Evolutionary conservation across 768 basidiomycete genomes (phyloP).

Genomic region (Phanerochaete carnosa): DNA sequence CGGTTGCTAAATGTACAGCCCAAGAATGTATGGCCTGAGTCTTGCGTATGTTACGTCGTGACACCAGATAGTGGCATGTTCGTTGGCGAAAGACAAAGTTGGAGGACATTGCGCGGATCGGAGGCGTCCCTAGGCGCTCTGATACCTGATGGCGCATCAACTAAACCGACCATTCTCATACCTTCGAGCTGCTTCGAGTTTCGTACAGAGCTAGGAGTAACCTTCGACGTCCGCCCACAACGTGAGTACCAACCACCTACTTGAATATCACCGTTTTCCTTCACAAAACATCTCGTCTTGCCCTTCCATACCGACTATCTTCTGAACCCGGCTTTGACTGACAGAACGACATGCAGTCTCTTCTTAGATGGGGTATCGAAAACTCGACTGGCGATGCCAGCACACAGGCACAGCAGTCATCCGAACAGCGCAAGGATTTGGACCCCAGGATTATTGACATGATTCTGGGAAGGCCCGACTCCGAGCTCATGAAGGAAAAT

Average conservation of each 20-base stretch:
- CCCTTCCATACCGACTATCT: neutral
- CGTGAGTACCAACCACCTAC: neutral
- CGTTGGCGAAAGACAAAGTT: too few relatives aligned
- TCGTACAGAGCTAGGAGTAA: neutral
- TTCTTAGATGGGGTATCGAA: constrained; percentile 81
- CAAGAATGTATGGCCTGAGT: too few relatives aligned
- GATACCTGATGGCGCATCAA: too few relatives aligned
- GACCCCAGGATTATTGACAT: constrained; percentile 83
- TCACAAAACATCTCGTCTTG: neutral
- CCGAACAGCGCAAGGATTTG: constrained; percentile 44
- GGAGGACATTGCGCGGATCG: too few relatives aligned
- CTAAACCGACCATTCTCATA: neutral
- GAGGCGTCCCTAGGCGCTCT: too few relatives aligned
- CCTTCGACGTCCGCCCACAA: too few relatives aligned
- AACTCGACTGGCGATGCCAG: constrained; percentile 45
- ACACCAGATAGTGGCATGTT: too few relatives aligned
- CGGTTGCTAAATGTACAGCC: too few relatives aligned
- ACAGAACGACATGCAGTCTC: constrained; percentile 54
- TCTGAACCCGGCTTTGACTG: neutral
- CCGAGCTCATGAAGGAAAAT: constrained; percentile 80
- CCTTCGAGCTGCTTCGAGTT: constrained; percentile 1
- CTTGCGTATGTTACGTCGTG: too few relatives aligned
- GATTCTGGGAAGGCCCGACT: constrained; percentile 83
- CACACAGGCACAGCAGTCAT: constrained; percentile 31
- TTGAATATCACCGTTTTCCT: neutral